Evolutionary conservation across 2,329 filamentous ascomycete species (phyloP).

Genomic region (Trichoderma harzianum): DNA sequence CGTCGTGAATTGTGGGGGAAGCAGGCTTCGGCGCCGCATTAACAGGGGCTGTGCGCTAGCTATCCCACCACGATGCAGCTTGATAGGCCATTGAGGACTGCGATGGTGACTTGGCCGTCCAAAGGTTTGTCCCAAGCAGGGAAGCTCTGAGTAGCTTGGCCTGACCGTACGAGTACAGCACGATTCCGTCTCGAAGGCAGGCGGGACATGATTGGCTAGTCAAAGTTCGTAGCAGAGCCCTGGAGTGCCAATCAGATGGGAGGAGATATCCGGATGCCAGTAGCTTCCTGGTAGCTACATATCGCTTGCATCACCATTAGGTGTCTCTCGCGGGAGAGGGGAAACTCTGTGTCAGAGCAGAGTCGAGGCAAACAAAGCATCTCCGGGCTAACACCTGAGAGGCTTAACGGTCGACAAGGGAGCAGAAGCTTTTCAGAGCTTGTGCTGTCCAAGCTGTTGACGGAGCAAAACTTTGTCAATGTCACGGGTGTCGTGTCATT

Average conservation of each 20-base stretch:
- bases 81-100: slow-evolving; percentile 15
- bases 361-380: not conserved
- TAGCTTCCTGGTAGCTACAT: not conserved
- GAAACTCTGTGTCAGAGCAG: not conserved
- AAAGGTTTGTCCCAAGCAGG: not conserved
- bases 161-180: not conserved
- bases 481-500: not conserved
- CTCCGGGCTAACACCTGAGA: not conserved
- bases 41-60: slow-evolving; percentile 6
- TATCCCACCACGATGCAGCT: slow-evolving; percentile 12
- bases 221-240: slow-evolving; percentile 1
- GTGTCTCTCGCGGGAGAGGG: not conserved
- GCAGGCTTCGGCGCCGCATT: not conserved
- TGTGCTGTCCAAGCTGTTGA: not conserved
- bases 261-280: not conserved
- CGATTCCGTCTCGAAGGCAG: not conserved
- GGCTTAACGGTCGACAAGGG: not conserved
- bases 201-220: not conserved
- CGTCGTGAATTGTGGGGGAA: slow-evolving; percentile 14
- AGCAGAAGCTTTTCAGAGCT: not conserved
- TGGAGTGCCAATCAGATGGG: not conserved
- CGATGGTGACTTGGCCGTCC: slow-evolving; percentile 6
- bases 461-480: not conserved
- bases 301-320: slow-evolving; percentile 1
- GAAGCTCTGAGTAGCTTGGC: not conserved